A percentile compares a stretch with the other conserved stretches of the same genome.
These are phyloP conservation scores for Berberis vulgaris DNA, from an alignment of 164 flowering plant genomes.

Conservation along the genomic window DNA sequence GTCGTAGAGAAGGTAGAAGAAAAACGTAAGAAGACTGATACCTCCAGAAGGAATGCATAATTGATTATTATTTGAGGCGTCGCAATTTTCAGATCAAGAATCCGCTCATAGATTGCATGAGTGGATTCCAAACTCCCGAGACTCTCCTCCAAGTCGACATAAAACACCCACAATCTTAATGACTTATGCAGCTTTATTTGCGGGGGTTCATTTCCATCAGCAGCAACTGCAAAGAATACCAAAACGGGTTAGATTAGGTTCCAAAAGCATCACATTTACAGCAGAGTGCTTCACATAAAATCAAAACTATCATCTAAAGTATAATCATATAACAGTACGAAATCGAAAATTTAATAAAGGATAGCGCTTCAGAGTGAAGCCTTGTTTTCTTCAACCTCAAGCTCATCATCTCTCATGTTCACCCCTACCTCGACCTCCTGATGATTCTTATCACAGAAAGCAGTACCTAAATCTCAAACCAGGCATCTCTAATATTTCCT, in stretches of 20 bases:
- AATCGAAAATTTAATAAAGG: too few relatives aligned
- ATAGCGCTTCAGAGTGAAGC: too few relatives aligned
- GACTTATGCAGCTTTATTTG: conserved; percentile 89
- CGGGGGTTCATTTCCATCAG: conserved; percentile 89
- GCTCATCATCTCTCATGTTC: too few relatives aligned
- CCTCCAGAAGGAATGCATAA: conserved; percentile 84
- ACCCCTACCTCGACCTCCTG: too few relatives aligned
- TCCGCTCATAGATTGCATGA: conserved; percentile 76
- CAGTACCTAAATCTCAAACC: too few relatives aligned
- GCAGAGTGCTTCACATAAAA: too few relatives aligned
- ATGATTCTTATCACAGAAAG: too few relatives aligned
- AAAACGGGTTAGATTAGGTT: not conserved
- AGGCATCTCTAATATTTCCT: too few relatives aligned
- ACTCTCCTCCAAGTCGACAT: conserved; percentile 86
- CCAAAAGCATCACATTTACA: not conserved
- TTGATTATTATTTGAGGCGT: conserved; percentile 93
- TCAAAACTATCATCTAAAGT: too few relatives aligned
- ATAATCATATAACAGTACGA: too few relatives aligned
- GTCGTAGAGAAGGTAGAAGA: too few relatives aligned
- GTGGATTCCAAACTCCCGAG: conserved; percentile 78
- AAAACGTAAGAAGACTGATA: conserved; percentile 15
- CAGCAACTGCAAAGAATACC: conserved; percentile 64
- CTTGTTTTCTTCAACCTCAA: too few relatives aligned
- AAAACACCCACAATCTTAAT: conserved; percentile 81
- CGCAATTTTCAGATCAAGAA: conserved; percentile 82